phyloP scores from a whole-genome alignment of 495 filamentous ascomycete genomes.

The Penicillium egyptiacum region DNA sequence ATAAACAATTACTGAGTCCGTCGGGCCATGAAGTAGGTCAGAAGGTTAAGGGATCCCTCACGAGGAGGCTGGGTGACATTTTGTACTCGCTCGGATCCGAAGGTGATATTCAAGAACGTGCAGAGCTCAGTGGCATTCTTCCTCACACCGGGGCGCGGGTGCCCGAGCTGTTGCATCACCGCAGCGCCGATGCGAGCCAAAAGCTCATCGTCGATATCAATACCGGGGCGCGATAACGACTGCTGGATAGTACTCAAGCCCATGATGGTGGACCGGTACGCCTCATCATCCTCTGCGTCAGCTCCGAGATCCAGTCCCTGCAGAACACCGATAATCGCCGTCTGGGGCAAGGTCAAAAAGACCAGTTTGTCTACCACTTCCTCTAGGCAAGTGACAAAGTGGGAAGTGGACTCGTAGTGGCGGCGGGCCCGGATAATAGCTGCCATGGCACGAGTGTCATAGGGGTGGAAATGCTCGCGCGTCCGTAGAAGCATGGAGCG shows the following conservation, averaged over 20 bases:
- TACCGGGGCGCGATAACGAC: slow-evolving; percentile 19
- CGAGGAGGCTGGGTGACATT: slow-evolving; percentile 58
- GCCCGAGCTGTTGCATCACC: slow-evolving; percentile 62
- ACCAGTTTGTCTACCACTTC: slow-evolving; percentile 57
- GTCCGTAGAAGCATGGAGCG: slow-evolving; percentile 72
- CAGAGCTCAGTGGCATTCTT: slow-evolving; percentile 77
- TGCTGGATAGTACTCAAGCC: slow-evolving; percentile 38
- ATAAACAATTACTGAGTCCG: slow-evolving; percentile 18
- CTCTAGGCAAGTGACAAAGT: slow-evolving; percentile 59
- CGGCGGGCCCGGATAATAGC: slow-evolving; percentile 65
- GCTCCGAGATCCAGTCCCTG: slow-evolving; percentile 37
- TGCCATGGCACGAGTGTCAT: slow-evolving; percentile 64
- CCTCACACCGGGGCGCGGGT: slow-evolving; percentile 72
- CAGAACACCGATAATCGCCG: slow-evolving; percentile 45
- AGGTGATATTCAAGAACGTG: slow-evolving; percentile 67
- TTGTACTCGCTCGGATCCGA: slow-evolving; percentile 62
- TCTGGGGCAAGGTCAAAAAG: slow-evolving; percentile 42
- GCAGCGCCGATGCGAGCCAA: slow-evolving; percentile 51
- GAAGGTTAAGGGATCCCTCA: slow-evolving; percentile 69
- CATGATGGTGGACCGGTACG: slow-evolving; percentile 49
- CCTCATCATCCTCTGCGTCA: slow-evolving; percentile 29
- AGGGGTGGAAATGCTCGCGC: slow-evolving; percentile 60
- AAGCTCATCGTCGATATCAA: slow-evolving; percentile 29
- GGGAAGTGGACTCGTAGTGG: slow-evolving; percentile 51
- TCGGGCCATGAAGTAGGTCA: slow-evolving; percentile 83